Conservation (phyloP, 306 rosid genomes). For the Phaseolus lunatus region DNA sequence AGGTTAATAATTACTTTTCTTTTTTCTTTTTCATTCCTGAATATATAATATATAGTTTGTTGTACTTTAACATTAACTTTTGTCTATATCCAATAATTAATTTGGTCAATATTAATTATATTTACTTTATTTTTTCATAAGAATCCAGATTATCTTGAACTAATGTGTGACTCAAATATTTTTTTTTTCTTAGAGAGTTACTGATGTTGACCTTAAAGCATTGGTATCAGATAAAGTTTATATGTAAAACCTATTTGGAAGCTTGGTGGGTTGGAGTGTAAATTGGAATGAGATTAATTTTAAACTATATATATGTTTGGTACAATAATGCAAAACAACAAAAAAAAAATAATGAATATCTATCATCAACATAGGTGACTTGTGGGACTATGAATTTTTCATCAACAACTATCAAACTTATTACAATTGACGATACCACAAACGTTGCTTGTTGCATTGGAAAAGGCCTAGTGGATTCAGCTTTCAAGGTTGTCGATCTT, state of each 20-base stretch:
- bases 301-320: slow-evolving; percentile 10
- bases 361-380: slow-evolving; percentile 67
- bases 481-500: slow-evolving; percentile 76
- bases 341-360: neutral
- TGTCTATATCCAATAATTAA: too few relatives aligned
- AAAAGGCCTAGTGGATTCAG: slow-evolving; percentile 89
- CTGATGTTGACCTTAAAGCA: slow-evolving; percentile 78
- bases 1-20: slow-evolving; percentile 50
- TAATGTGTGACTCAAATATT: neutral
- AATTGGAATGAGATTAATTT: slow-evolving; percentile 11
- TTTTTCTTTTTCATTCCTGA: neutral
- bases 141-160: neutral
- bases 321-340: neutral
- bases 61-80: too few relatives aligned
- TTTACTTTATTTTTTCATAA: too few relatives aligned
- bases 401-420: slow-evolving; percentile 73
- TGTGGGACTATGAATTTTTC: slow-evolving; percentile 78
- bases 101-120: too few relatives aligned
- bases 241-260: slow-evolving; percentile 71
- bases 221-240: slow-evolving; percentile 72
- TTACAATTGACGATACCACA: slow-evolving; percentile 54
- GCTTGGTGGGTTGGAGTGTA: slow-evolving; percentile 72
- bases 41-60: too few relatives aligned
- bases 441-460: slow-evolving; percentile 76
- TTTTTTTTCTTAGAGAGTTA: slow-evolving; percentile 58